Evolutionary conservation across 2,329 filamentous ascomycete genomes (phyloP), one percentile per base, ranked within the genome.

Genomic region (Chaetomiaceae sp.): DNA sequence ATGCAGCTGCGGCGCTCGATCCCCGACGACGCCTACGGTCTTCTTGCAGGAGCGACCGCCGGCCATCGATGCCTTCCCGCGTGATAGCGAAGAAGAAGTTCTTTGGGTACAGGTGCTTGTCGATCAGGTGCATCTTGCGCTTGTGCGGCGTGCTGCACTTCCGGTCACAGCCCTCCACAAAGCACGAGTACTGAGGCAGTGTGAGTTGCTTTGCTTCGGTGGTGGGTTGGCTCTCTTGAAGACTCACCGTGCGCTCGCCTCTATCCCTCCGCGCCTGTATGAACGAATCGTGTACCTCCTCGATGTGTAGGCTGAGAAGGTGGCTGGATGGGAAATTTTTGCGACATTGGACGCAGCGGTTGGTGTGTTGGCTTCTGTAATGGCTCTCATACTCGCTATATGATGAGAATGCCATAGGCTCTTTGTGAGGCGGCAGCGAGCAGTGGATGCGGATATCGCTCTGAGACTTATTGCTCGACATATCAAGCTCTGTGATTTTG

Each of bases 71-170:
- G n/a, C 93, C 93, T 51, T 88, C 81, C 55, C 89, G 87, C 3
- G 94, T 84, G 42, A 97, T 79, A 40, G 81, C 80, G 59, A 94
- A 95, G 65, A 94, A 91, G 67, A 89, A 95, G 58, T 87, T 86
- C 62, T 79, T 81, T 10, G 90, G 91, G 61, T 93, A 98, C 68
- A 84, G 77, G 66, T 98, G 93, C 68, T 95, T 96, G 71, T 95
- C 90, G 56, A 95, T 88, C 55, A 95, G 74, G 70, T 98, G 91
- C 63, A 88, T 79, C 27, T 87, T 78, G 36, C 93, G 79, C 66
- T 95, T 97, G 59, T 87, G 82, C 24, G 85, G 82, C 4, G 86
- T 89, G 45, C 79, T 81, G 68, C 90, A 96, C 62, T 88, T 83
- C 55, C 86, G 79, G 49, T 93, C 87, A 65, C 93, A 98, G 39